Base-by-base conservation (phyloP, 371 early-diverging fungal genomes). In the Parasitella parasitica region DNA sequence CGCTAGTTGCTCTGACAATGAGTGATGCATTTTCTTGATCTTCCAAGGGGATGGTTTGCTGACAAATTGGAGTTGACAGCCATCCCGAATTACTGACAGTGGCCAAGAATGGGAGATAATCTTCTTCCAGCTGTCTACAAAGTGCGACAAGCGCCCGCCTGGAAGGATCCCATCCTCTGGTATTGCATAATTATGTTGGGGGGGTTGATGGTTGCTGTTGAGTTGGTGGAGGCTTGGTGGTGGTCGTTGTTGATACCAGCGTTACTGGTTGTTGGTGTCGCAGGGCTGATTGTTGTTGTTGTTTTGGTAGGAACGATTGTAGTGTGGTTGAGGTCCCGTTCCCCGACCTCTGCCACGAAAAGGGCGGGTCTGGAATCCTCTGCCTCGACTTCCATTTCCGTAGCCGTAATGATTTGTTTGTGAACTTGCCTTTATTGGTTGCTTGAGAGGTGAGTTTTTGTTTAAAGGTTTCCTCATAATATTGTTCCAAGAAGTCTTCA, bases 61-160 rank as follows among this genome's bases (percentile, higher is more conserved):
- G 2, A 13, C 30, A 32, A 52, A 52, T 53, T 52, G 46, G 13
- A 64, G 37, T 22, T 54, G 26, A 12, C 54, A 58, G 1, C 65
- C 59, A 20, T 64, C 5, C 8, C 35, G 11, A 4, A 59, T 16
- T 0, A 64, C 22, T 28, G 54, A 54, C 6, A 43, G 6, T 4
- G 59, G 48, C 65, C 65, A 59, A 16, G 1, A 12, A 18, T 54
- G 65, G 0, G 4, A 2, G 0, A 37, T 54, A 3, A 30, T 36
- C 6, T 54, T 22, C 9, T 36, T 36, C 59, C 54, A 64, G n/a
- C 43, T 6, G 0, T 35, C 9, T 13, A n/a, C 2, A 38, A 64
- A 58, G 1, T 32, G 2, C 16, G 34, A 2, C 3, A 64, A 30
- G 3, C 54, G 38, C 0, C 59, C 59, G 1, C 59, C 65, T 24